A percentile compares a stretch with the other conserved stretches of the same genome.
These are phyloP conservation scores for Pseudomonodictys pantanalensis DNA, from an alignment of 495 filamentous ascomycete genomes.

Conservation along the genomic window DNA sequence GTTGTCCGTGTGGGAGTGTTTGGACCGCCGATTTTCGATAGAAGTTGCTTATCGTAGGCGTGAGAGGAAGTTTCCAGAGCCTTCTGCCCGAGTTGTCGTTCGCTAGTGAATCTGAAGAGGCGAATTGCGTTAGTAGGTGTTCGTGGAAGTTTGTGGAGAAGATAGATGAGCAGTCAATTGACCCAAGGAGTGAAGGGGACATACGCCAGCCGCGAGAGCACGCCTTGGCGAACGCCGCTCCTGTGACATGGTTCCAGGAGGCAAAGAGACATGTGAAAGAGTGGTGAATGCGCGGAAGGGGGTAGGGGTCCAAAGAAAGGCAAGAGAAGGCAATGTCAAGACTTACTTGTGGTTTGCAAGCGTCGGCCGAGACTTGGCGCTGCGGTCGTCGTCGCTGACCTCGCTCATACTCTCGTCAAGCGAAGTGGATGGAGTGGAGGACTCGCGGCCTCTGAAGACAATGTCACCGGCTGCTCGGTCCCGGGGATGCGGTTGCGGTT, in stretches of 20 bases:
- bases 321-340: neutral
- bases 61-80: conserved; percentile 61
- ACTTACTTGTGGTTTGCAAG: conserved; percentile 27
- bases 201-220: too few species aligned
- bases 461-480: conserved; percentile 2
- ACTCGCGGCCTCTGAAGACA: neutral
- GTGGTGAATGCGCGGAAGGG: conserved; percentile 12
- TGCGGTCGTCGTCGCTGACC: conserved; percentile 23
- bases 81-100: conserved; percentile 55
- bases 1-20: conserved; percentile 58
- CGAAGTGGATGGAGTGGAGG: conserved; percentile 11
- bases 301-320: conserved; percentile 24
- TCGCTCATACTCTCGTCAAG: conserved; percentile 32
- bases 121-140: conserved; percentile 36
- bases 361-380: conserved; percentile 16
- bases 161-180: too few species aligned
- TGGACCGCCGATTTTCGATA: conserved; percentile 70
- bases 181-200: too few species aligned
- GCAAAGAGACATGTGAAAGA: too few species aligned
- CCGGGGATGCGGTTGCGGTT: conserved; percentile 5
- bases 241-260: too few species aligned
- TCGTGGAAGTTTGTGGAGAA: conserved; percentile 45
- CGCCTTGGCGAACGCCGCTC: too few species aligned
- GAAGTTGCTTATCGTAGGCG: conserved; percentile 73
- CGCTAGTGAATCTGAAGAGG: conserved; percentile 56